These are phyloP conservation scores for Dactylellina leptospora DNA, from an alignment of 2,329 filamentous ascomycete species.

Conservation along the genomic window DNA sequence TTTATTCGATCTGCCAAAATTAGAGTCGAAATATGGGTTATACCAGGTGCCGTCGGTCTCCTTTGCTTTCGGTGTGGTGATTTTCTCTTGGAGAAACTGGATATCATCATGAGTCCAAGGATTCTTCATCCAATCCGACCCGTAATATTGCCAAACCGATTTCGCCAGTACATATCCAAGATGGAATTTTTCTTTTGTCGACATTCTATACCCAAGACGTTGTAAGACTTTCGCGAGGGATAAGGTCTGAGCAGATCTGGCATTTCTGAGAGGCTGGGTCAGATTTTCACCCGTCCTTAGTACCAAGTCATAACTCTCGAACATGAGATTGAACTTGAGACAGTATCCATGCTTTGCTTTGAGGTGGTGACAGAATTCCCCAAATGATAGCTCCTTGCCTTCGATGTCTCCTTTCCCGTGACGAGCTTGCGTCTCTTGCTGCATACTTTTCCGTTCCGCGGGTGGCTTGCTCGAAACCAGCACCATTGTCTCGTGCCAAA, in stretches of 20 bases:
- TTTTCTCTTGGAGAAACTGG: slow-evolving; percentile 41
- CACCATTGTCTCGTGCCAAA: slow-evolving; percentile 46
- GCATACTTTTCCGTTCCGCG: not conserved
- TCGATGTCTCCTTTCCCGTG: not conserved
- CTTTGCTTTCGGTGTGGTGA: not conserved
- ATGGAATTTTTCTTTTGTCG: slow-evolving; percentile 35
- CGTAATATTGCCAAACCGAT: slow-evolving; percentile 49
- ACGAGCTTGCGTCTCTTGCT: not conserved
- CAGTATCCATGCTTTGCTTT: slow-evolving; percentile 24
- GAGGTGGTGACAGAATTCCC: slow-evolving; percentile 42
- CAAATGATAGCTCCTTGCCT: slow-evolving; percentile 13
- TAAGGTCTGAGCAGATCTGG: slow-evolving; percentile 12
- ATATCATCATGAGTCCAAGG: slow-evolving; percentile 48
- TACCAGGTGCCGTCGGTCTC: slow-evolving; percentile 3
- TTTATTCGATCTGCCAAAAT: not conserved
- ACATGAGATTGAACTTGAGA: slow-evolving; percentile 27
- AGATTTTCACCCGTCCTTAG: not conserved
- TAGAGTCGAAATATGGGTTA: slow-evolving; percentile 33
- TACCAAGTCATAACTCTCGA: slow-evolving; percentile 27
- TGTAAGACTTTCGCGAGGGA: slow-evolving; percentile 27
- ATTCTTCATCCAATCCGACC: slow-evolving; percentile 47
- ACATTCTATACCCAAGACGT: slow-evolving; percentile 25
- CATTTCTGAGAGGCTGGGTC: not conserved
- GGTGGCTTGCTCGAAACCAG: slow-evolving; percentile 27
- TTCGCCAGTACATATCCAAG: slow-evolving; percentile 36